phyloP scores from a whole-genome alignment of 2,329 filamentous ascomycete species.

The Trichophyton verrucosum region DNA sequence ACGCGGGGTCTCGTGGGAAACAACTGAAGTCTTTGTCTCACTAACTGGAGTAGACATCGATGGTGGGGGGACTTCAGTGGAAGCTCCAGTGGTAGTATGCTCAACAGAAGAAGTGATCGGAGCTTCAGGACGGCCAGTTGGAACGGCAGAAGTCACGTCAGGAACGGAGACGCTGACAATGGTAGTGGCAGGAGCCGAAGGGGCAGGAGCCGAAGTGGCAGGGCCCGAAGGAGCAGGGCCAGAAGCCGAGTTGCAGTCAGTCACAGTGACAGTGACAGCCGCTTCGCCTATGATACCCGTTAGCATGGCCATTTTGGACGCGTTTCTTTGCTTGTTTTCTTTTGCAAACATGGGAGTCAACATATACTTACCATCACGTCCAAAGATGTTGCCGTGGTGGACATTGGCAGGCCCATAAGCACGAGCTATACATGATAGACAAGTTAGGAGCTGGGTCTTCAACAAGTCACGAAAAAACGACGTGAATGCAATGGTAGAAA shows the following conservation, averaged over 20 bases:
- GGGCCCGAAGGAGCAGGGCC: neutral
- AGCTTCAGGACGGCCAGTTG: neutral
- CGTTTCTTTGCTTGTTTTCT: neutral
- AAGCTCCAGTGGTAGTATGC: neutral
- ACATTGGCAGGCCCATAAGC: neutral
- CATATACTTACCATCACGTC: conserved; percentile 8
- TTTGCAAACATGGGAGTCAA: neutral
- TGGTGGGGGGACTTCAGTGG: neutral
- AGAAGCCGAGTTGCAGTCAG: conserved; percentile 7
- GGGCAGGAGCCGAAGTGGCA: neutral
- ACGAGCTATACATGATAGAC: neutral
- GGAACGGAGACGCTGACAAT: neutral
- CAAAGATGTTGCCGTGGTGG: neutral
- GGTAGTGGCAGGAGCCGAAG: neutral
- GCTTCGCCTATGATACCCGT: conserved; percentile 7
- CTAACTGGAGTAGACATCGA: neutral
- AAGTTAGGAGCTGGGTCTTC: neutral
- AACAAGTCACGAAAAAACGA: neutral
- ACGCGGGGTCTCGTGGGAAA: neutral
- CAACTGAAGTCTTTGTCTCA: neutral
- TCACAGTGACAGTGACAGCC: conserved; percentile 19
- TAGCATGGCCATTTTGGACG: neutral
- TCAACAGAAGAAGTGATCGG: neutral
- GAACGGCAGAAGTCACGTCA: neutral
- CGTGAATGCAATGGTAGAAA: neutral